Conservation (phyloP, 2,329 filamentous ascomycete genomes). For the Aspergillus amoenus region DNA sequence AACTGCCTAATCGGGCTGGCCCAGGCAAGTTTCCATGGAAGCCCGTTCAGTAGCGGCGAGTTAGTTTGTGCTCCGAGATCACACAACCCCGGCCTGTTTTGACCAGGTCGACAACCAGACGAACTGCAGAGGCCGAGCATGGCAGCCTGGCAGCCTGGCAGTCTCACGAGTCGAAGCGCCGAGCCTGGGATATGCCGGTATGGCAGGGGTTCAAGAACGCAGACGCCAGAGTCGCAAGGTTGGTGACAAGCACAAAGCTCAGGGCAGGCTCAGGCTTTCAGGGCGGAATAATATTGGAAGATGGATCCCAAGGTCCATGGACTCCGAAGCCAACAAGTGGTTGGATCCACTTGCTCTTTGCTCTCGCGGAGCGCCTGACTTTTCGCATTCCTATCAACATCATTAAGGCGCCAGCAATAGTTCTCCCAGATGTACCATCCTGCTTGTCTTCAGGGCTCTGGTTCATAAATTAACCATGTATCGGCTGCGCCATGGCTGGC, state of each 20-base stretch:
- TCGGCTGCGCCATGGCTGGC: too few relatives aligned
- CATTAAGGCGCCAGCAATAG: neutral
- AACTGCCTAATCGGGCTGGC: slow-evolving; percentile 3
- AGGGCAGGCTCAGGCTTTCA: neutral
- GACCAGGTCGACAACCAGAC: neutral
- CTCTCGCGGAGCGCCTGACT: too few relatives aligned
- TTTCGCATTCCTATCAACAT: neutral
- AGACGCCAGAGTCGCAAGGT: neutral
- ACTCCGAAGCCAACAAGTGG: slow-evolving; percentile 10
- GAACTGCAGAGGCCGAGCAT: neutral
- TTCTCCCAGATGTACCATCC: too few relatives aligned
- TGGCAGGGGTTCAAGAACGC: slow-evolving; percentile 7
- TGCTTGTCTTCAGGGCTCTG: too few relatives aligned
- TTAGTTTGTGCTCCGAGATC: neutral
- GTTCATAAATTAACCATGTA: too few relatives aligned
- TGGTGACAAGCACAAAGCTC: neutral
- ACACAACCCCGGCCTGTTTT: neutral
- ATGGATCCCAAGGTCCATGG: neutral
- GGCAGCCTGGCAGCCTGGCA: too few relatives aligned
- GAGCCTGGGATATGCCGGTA: neutral
- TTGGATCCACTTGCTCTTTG: slow-evolving; percentile 9
- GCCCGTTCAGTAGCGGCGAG: neutral
- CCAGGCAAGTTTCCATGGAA: neutral
- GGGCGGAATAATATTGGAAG: too few relatives aligned
- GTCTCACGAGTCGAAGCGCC: neutral